Percentiles rank a stretch among this genome's conserved stretches.
These are phyloP conservation scores for Colletotrichum tabaci DNA, from an alignment of 2,329 filamentous ascomycete species.

Conservation along the genomic window DNA sequence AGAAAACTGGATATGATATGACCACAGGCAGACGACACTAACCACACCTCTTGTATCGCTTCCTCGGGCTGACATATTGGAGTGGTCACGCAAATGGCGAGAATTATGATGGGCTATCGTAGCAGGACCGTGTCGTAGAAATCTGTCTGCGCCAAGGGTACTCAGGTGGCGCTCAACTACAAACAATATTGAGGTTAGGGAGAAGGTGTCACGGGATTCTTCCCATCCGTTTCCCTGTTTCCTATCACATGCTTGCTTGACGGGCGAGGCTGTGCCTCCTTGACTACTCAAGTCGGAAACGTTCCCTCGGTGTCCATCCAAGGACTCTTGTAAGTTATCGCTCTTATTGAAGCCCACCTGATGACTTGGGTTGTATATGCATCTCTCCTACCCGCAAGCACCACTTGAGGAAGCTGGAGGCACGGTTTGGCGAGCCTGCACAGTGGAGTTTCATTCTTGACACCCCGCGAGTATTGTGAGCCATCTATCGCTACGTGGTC, in stretches of 20 bases:
- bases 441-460: accelerated
- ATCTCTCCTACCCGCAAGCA: background rate
- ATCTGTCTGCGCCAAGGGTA: too few species aligned
- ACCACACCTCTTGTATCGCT: too few species aligned
- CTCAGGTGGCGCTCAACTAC: background rate
- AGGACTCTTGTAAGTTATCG: background rate
- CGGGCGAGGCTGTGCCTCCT: background rate
- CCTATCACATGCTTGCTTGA: background rate
- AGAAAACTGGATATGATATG: background rate
- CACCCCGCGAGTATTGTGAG: background rate
- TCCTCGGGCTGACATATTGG: background rate
- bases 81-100: background rate
- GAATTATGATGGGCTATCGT: background rate
- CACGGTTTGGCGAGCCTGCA: background rate
- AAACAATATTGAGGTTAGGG: too few species aligned
- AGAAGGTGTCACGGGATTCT: too few species aligned
- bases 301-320: background rate
- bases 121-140: background rate
- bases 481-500: background rate
- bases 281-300: background rate
- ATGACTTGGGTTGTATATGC: background rate
- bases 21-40: background rate
- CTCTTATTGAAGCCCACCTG: background rate
- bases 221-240: background rate
- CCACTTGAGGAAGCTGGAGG: background rate